Percentiles rank a stretch among this genome's conserved stretches.
phyloP scores from a whole-genome alignment of 164 flowering plant species.

The Umbellularia californica region DNA sequence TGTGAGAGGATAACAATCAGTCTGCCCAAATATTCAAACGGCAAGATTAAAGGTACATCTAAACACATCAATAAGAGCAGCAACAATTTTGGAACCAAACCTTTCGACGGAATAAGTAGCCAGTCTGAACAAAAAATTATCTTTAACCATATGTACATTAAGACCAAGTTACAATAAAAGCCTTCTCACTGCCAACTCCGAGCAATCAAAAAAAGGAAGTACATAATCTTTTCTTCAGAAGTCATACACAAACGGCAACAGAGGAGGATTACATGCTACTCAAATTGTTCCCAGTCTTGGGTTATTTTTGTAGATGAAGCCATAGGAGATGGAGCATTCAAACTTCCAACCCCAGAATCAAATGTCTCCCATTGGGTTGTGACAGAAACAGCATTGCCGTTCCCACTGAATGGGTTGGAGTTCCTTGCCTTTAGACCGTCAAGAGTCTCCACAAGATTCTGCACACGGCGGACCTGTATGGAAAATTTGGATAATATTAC shows the following conservation, averaged over 20 bases:
- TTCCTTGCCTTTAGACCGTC: constrained; percentile 27
- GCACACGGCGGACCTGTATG: constrained; percentile 35
- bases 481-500: neutral
- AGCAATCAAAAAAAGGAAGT: neutral
- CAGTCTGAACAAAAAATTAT: neutral
- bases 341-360: constrained; percentile 56
- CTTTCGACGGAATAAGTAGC: neutral
- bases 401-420: constrained; percentile 19
- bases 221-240: neutral
- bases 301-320: constrained; percentile 33
- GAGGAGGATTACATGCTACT: constrained; percentile 17
- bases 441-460: constrained; percentile 25
- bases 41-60: neutral
- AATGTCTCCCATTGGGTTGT: constrained; percentile 52
- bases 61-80: neutral
- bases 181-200: neutral
- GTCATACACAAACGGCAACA: constrained; percentile 6
- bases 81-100: neutral
- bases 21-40: no score
- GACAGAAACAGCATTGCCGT: constrained; percentile 20
- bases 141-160: no score
- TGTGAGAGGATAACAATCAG: no score
- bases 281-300: constrained; percentile 56
- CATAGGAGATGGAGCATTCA: constrained; percentile 45
- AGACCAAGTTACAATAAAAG: neutral